These are phyloP conservation scores for Xerocomellus chrysenteron DNA, from an alignment of 768 basidiomycete species.

Conservation along the genomic window DNA sequence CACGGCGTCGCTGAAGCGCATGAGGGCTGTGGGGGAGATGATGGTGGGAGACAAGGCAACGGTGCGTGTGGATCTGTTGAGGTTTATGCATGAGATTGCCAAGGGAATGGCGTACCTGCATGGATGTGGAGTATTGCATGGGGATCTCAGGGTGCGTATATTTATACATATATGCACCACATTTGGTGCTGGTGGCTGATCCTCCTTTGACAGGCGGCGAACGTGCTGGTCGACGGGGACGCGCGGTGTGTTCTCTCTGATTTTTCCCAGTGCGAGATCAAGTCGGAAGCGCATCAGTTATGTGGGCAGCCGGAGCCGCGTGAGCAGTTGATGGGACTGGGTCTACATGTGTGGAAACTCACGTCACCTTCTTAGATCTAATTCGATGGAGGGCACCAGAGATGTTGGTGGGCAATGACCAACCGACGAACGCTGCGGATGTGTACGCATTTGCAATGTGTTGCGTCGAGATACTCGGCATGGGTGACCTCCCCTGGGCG, in stretches of 20 bases:
- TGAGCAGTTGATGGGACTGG: slow-evolving; percentile 18
- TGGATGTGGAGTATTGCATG: slow-evolving; percentile 64
- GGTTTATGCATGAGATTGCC: slow-evolving; percentile 71
- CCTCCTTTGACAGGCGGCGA: slow-evolving; percentile 50
- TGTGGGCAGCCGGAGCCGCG: slow-evolving; percentile 51
- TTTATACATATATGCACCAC: neutral
- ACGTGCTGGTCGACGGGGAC: slow-evolving; percentile 71
- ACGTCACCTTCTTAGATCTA: slow-evolving; percentile 44
- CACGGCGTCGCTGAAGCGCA: slow-evolving; percentile 51
- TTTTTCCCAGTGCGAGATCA: slow-evolving; percentile 82
- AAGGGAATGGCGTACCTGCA: slow-evolving; percentile 85
- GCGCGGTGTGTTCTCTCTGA: slow-evolving; percentile 73
- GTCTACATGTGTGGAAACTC: neutral
- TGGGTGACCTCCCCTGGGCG: slow-evolving; percentile 62
- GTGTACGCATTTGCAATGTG: slow-evolving; percentile 69
- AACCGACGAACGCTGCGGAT: slow-evolving; percentile 55
- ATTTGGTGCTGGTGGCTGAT: neutral
- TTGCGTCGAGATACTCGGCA: slow-evolving; percentile 61
- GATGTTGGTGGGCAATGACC: slow-evolving; percentile 47
- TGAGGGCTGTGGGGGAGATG: neutral
- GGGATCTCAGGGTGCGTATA: slow-evolving; percentile 69
- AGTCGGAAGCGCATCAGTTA: slow-evolving; percentile 63
- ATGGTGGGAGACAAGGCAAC: neutral
- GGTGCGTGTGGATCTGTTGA: slow-evolving; percentile 41
- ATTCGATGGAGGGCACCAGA: slow-evolving; percentile 75